These are phyloP conservation scores for Paraleonurus japonicus DNA, from an alignment of 257 asterid genomes.

Conservation along the genomic window DNA sequence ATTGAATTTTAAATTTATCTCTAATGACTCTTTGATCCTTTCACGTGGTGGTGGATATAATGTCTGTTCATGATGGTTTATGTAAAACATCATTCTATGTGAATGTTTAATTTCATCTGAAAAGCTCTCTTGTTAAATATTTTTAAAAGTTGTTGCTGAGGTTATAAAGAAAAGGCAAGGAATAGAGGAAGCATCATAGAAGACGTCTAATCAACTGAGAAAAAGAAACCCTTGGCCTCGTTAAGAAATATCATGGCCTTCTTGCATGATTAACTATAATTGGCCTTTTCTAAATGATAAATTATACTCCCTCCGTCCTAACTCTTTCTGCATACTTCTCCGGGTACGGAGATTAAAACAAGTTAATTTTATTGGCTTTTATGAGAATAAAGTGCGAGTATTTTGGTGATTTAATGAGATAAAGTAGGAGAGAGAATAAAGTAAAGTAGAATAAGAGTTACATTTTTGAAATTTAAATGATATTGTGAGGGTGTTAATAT, in stretches of 20 bases:
- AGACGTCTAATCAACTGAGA: neutral
- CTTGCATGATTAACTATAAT: neutral
- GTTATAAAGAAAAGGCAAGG: neutral
- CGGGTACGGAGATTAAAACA: too few relatives aligned
- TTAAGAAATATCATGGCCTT: neutral
- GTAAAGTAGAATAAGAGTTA: too few relatives aligned
- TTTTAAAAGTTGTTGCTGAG: neutral
- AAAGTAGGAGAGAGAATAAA: too few relatives aligned
- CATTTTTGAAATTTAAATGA: too few relatives aligned
- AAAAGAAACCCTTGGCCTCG: neutral
- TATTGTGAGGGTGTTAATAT: too few relatives aligned
- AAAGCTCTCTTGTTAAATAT: neutral
- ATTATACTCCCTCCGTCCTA: too few relatives aligned
- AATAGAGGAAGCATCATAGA: neutral
- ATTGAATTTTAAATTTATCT: neutral
- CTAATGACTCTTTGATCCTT: neutral
- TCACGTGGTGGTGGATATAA: neutral
- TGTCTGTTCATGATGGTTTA: neutral
- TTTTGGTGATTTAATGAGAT: too few relatives aligned
- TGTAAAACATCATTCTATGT: neutral
- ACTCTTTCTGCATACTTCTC: too few relatives aligned
- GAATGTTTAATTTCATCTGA: constrained; percentile 1
- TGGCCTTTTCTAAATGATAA: constrained; percentile 1
- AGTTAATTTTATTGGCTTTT: too few relatives aligned
- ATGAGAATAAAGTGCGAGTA: too few relatives aligned